Conservation (phyloP, 352 stramenopile species). For the Halophytophthora batemanensis region DNA sequence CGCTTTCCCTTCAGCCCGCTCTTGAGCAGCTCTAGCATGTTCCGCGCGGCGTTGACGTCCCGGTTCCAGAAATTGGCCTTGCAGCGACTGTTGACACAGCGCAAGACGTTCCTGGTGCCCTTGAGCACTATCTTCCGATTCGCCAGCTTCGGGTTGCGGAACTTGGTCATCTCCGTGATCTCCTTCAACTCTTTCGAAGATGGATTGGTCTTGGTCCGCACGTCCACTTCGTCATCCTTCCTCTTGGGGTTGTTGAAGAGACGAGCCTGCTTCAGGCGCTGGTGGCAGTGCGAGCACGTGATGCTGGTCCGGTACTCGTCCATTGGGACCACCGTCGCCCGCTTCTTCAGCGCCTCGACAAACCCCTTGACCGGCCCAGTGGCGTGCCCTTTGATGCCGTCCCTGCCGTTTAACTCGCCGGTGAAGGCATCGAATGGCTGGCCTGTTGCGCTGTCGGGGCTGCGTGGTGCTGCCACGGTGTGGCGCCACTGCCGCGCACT, state of each 20-base stretch:
- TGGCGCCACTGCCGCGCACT: too few relatives aligned
- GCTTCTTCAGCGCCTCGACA: constrained; percentile 13
- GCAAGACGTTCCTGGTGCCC: constrained; percentile 4
- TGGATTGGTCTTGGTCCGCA: neutral
- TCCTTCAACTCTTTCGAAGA: neutral
- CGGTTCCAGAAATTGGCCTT: constrained; percentile 3
- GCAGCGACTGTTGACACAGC: constrained; percentile 5
- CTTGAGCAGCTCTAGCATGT: constrained; percentile 3
- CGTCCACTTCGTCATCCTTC: constrained; percentile 1
- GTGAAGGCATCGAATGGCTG: too few relatives aligned
- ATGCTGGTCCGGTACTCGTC: constrained; percentile 13
- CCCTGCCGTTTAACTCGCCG: constrained; percentile 7
- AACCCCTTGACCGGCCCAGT: constrained; percentile 14
- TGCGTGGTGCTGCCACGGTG: too few relatives aligned
- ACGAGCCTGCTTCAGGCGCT: constrained; percentile 8
- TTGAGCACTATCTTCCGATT: constrained; percentile 5
- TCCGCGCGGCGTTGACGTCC: constrained; percentile 4
- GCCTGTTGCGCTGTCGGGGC: too few relatives aligned
- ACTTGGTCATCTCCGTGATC: constrained; percentile 4
- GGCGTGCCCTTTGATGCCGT: constrained; percentile 18
- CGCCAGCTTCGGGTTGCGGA: constrained; percentile 1
- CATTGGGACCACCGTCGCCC: constrained; percentile 11
- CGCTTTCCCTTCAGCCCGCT: constrained; percentile 5
- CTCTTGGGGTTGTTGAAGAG: neutral
- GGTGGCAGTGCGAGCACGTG: constrained; percentile 14